These are phyloP conservation scores for Yarrowia hollandica DNA, from an alignment of 805 yeast species.

Conservation along the genomic window DNA sequence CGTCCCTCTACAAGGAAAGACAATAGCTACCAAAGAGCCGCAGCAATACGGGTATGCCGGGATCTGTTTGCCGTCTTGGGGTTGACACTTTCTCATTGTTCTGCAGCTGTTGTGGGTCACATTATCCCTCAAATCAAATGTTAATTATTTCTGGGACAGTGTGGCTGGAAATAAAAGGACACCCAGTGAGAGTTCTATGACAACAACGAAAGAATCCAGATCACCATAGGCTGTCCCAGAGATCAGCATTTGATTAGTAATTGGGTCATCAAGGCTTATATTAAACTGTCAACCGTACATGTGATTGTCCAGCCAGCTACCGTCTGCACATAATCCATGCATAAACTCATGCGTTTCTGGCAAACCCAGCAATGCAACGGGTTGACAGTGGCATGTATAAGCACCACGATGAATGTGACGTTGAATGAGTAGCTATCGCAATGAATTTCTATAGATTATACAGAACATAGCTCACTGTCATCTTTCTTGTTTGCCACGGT, in stretches of 20 bases:
- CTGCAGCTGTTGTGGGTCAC: background rate
- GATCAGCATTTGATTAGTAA: too few species aligned
- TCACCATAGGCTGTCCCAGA: too few species aligned
- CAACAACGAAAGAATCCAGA: too few species aligned
- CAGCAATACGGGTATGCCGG: background rate
- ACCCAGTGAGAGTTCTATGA: too few species aligned
- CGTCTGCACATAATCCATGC: constrained; percentile 19
- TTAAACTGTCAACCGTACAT: background rate
- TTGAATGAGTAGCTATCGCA: background rate
- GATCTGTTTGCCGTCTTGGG: background rate
- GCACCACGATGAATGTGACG: background rate
- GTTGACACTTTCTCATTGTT: background rate
- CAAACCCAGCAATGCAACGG: background rate
- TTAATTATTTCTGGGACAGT: too few species aligned
- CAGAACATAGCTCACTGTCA: too few species aligned
- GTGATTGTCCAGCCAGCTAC: background rate
- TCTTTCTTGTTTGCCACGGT: too few species aligned
- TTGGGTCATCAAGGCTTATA: too few species aligned
- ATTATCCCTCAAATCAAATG: constrained; percentile 4
- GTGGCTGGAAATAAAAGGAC: too few species aligned
- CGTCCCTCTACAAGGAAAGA: too few species aligned
- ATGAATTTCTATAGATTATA: background rate
- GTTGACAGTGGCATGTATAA: background rate
- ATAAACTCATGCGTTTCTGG: too few species aligned
- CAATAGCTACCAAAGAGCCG: too few species aligned